Base-by-base conservation (phyloP, 2,329 filamentous ascomycete species). In the Xylariaceae sp. region DNA sequence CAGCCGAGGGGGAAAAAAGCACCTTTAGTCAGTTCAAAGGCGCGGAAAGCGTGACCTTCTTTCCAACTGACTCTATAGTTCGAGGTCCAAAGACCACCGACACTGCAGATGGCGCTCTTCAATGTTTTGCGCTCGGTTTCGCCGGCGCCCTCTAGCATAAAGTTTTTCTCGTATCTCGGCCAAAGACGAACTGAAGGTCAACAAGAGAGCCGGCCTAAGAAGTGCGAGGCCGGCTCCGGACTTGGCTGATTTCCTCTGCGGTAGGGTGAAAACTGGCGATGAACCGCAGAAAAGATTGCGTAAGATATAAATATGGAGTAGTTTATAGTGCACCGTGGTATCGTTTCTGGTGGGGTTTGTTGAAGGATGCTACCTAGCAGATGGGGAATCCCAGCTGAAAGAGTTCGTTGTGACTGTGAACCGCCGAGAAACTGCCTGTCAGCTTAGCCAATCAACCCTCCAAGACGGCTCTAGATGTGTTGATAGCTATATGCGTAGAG, bases 341-440 rank as follows among this genome's bases (percentile, higher is more conserved):
- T n/a, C n/a, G 17, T 44, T 34, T 43, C 24, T 37, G 29, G 52
- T 48, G 52, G 45, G 33, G 39, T 37, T 41, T 19, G 23, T n/a
- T 17, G 24, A 17, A 14, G 47, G 24, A 44, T n/a, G n/a, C n/a
- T n/a, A n/a, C n/a, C n/a, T n/a, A n/a, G n/a, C n/a, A n/a, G n/a
- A n/a, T 28, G 45, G 21, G 55, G 33, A 56, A 62, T 66, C 58
- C 58, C 36, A 67, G 65, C 63, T 67, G 65, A 66, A 62, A 54
- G 40, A 24, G 52, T n/a, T n/a, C n/a, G n/a, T n/a, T n/a, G 54
- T 61, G 47, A 58, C 60, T 58, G 50, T 58, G 53, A 67, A 58
- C 50, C 57, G 56, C 63, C 65, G 62, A 69, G 62, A 57, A 67
- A 61, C 58, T 62, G 61, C 61, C 62, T 58, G 37, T 37, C 49